Evolutionary conservation across 306 rosid genomes (phyloP).

Genomic region (Canavalia gladiata): DNA sequence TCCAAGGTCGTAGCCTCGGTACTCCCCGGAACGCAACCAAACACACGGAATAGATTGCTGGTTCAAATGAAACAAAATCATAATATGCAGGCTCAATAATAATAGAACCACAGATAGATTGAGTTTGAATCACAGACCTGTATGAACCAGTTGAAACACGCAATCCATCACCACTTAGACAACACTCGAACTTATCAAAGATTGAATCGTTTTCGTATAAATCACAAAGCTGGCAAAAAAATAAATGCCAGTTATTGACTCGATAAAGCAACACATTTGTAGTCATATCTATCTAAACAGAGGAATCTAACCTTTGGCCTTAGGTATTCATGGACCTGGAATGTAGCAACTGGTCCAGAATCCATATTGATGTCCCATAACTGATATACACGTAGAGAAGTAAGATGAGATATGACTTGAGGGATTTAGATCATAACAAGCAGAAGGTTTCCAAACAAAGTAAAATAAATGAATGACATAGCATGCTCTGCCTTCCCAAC

Average conservation of each 20-base stretch:
- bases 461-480: background rate
- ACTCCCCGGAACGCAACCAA: constrained; percentile 78
- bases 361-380: constrained; percentile 99
- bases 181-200: constrained; percentile 97
- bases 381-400: constrained; percentile 61
- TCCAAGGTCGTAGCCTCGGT: constrained; percentile 90
- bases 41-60: constrained; percentile 99
- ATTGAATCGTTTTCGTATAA: constrained; percentile 96
- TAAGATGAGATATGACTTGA: constrained; percentile 1
- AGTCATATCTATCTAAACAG: constrained; percentile 26
- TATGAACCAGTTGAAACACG: constrained; percentile 96
- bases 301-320: constrained; percentile 91
- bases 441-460: constrained; percentile 18
- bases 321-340: constrained; percentile 93
- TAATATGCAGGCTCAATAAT: constrained; percentile 39
- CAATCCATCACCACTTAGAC: constrained; percentile 92
- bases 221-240: constrained; percentile 85
- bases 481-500: constrained; percentile 31
- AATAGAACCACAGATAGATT: constrained; percentile 34
- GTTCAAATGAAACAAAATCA: constrained; percentile 46
- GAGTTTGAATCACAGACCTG: constrained; percentile 65
- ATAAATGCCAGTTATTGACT: constrained; percentile 33
- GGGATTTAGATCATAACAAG: constrained; percentile 3
- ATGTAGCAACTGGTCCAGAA: constrained; percentile 95
- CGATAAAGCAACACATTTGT: constrained; percentile 41